phyloP scores from a whole-genome alignment of 2,329 filamentous ascomycete species.

The Paracorniculantispora psalliotae region DNA sequence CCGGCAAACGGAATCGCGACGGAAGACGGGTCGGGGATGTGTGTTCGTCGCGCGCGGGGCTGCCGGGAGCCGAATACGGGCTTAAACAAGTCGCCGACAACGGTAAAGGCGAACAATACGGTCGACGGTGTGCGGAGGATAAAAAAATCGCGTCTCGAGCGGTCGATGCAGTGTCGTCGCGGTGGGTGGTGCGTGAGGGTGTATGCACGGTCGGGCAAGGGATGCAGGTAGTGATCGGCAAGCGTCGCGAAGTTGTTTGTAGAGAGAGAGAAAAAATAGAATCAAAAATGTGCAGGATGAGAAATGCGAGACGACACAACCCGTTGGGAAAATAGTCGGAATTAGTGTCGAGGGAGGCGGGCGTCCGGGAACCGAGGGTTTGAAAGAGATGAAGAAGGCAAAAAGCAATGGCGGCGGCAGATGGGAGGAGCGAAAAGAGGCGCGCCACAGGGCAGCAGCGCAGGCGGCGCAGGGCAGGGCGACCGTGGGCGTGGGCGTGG shows the following conservation, averaged over 20 bases:
- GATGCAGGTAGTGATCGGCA: background rate
- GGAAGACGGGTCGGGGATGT: background rate
- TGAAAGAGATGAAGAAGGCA: conserved; percentile 4
- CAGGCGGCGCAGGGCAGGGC: background rate
- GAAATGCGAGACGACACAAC: background rate
- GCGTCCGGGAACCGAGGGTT: background rate
- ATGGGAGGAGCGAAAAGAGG: conserved; percentile 3
- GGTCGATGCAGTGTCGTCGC: background rate
- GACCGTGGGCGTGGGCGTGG: background rate
- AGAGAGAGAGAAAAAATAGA: background rate
- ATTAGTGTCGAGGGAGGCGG: background rate
- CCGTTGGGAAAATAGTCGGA: background rate
- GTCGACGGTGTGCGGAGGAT: background rate
- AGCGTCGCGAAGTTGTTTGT: background rate
- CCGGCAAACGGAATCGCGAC: conserved; percentile 4
- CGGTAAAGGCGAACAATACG: background rate
- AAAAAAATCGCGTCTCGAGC: background rate
- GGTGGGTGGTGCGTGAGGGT: conserved; percentile 1
- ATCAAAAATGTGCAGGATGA: background rate
- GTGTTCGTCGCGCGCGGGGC: background rate
- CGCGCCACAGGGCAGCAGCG: conserved; percentile 1
- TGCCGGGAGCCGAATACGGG: background rate
- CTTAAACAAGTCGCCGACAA: background rate
- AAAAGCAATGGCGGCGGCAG: conserved; percentile 12
- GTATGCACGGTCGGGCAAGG: conserved; percentile 4